A percentile compares a stretch with the other conserved stretches of the same genome.
Evolutionary conservation across 306 rosid genomes (phyloP).

Genomic region (Lathyrus aphaca): DNA sequence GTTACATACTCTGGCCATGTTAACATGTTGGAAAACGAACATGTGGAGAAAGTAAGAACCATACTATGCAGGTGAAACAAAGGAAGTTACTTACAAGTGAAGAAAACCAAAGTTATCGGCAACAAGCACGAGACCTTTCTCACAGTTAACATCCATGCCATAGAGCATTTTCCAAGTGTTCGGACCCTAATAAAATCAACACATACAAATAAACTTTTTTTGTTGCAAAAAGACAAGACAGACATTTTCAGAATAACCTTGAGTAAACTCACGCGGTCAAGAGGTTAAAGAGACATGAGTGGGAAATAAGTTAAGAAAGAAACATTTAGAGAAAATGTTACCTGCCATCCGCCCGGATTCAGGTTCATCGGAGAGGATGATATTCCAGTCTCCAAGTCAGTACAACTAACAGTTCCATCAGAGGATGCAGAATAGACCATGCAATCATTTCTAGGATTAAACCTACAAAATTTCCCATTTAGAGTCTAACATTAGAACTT

Average conservation of each 20-base stretch:
- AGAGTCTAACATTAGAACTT: slow-evolving; percentile 25
- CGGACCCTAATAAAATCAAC: slow-evolving; percentile 63
- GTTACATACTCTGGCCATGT: slow-evolving; percentile 4
- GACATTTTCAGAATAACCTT: neutral
- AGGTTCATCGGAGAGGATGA: slow-evolving; percentile 67
- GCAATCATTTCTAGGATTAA: slow-evolving; percentile 72
- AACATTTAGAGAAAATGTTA: slow-evolving; percentile 20
- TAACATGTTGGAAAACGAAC: neutral
- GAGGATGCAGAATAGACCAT: slow-evolving; percentile 84
- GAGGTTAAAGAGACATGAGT: neutral
- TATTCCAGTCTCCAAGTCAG: slow-evolving; percentile 88
- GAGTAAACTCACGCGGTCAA: slow-evolving; percentile 19
- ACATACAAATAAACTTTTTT: slow-evolving; percentile 26
- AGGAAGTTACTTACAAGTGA: slow-evolving; percentile 61
- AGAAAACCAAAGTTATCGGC: slow-evolving; percentile 89
- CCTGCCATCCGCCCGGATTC: slow-evolving; percentile 96
- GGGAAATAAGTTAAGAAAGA: neutral
- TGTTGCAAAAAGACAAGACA: slow-evolving; percentile 3
- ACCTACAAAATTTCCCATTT: slow-evolving; percentile 55
- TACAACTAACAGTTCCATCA: slow-evolving; percentile 81
- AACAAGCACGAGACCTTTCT: slow-evolving; percentile 72
- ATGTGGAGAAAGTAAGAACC: neutral
- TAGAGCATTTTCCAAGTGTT: slow-evolving; percentile 82
- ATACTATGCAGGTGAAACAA: neutral
- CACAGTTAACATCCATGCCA: slow-evolving; percentile 92